Conservation (phyloP, 345 rosid species). For the Salix udensis region DNA sequence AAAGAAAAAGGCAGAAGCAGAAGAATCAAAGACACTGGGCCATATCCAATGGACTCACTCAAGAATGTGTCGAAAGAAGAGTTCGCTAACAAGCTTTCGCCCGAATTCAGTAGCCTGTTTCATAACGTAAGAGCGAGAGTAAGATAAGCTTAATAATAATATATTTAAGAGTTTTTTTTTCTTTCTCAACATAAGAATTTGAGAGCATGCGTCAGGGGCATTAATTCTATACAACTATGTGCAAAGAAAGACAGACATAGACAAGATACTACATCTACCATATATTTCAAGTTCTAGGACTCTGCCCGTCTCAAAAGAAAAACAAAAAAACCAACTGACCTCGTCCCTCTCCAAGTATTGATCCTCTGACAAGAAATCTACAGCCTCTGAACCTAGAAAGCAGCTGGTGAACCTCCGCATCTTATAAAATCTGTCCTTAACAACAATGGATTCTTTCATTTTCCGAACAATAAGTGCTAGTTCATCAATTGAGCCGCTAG, state of each 20-base stretch:
- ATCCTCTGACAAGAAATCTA: constrained; percentile 61
- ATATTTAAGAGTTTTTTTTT: neutral
- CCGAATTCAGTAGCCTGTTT: constrained; percentile 76
- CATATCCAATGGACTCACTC: constrained; percentile 48
- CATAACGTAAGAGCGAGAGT: constrained; percentile 7
- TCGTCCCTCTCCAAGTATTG: constrained; percentile 68
- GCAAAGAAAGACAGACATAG: neutral
- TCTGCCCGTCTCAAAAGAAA: neutral
- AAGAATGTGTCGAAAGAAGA: constrained; percentile 66
- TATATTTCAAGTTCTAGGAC: neutral
- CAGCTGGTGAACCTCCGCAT: constrained; percentile 65
- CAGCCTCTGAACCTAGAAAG: constrained; percentile 80
- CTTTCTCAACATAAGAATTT: neutral
- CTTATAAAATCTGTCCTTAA: constrained; percentile 72
- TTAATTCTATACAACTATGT: neutral
- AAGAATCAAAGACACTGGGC: neutral
- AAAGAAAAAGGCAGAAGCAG: neutral
- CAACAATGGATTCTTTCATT: constrained; percentile 60
- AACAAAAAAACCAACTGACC: constrained; percentile 35
- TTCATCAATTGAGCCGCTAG: constrained; percentile 65
- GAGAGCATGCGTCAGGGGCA: neutral
- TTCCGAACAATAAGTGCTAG: constrained; percentile 66
- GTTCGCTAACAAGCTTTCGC: constrained; percentile 66
- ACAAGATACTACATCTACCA: neutral
- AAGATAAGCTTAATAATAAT: neutral